phyloP scores from a whole-genome alignment of 2,329 filamentous ascomycete species.

The Tolypocladium ophioglossoides region DNA sequence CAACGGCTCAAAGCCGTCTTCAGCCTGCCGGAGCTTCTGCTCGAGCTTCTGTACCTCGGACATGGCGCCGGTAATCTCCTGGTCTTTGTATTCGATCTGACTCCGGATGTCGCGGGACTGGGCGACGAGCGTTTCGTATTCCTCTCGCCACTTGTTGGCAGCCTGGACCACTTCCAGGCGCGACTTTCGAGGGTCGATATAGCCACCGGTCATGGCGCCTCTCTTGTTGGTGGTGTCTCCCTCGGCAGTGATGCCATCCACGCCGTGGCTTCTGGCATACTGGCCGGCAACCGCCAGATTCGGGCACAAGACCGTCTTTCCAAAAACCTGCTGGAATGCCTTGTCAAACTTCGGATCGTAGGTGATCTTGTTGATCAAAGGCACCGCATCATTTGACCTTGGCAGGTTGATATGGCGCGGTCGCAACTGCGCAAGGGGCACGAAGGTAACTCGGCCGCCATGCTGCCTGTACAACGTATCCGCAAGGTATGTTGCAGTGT shows the following conservation, averaged over 20 bases:
- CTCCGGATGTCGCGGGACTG: slow-evolving; percentile 55
- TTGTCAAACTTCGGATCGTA: slow-evolving; percentile 70
- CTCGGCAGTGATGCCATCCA: slow-evolving; percentile 88
- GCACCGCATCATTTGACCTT: slow-evolving; percentile 75
- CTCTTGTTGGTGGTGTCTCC: slow-evolving; percentile 93
- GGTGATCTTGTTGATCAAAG: slow-evolving; percentile 73
- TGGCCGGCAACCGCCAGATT: slow-evolving; percentile 80
- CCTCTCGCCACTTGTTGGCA: slow-evolving; percentile 63
- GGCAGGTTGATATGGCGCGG: slow-evolving; percentile 66
- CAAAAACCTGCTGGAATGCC: slow-evolving; percentile 91
- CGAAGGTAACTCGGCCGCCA: slow-evolving; percentile 84
- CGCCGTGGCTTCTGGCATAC: slow-evolving; percentile 82
- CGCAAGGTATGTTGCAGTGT: slow-evolving; percentile 73
- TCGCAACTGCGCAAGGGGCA: slow-evolving; percentile 77
- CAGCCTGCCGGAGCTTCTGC: slow-evolving; percentile 65
- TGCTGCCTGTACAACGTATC: slow-evolving; percentile 69
- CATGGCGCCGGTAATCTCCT: slow-evolving; percentile 79
- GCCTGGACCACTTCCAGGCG: slow-evolving; percentile 75
- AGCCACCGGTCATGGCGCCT: slow-evolving; percentile 91
- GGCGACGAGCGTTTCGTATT: slow-evolving; percentile 57
- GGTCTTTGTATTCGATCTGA: slow-evolving; percentile 69
- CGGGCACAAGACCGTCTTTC: slow-evolving; percentile 87
- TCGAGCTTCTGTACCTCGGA: slow-evolving; percentile 76
- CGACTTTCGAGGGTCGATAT: slow-evolving; percentile 75
- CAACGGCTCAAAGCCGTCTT: slow-evolving; percentile 73